phyloP scores from a whole-genome alignment of 345 rosid genomes.

The Populus simonii region DNA sequence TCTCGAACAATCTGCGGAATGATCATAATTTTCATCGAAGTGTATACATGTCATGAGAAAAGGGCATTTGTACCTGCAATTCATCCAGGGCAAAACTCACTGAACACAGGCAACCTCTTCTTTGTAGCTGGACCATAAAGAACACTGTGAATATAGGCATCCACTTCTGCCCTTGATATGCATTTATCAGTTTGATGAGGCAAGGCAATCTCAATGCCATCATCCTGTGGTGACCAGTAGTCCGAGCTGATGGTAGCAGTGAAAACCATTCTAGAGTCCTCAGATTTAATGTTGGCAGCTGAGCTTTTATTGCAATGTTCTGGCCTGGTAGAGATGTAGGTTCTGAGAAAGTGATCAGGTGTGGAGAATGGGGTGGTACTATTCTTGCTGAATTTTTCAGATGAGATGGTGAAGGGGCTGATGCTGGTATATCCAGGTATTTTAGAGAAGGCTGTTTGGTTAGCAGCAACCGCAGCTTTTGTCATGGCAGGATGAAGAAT shows the following conservation, averaged over 20 bases:
- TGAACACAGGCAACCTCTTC: slow-evolving; percentile 43
- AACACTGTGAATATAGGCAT: slow-evolving; percentile 27
- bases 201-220: slow-evolving; percentile 51
- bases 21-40: neutral
- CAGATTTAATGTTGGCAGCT: neutral
- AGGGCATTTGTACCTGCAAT: neutral
- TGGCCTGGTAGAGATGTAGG: neutral
- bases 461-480: slow-evolving; percentile 17
- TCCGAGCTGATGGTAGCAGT: neutral
- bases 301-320: neutral
- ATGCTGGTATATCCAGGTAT: slow-evolving; percentile 1
- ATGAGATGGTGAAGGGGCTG: slow-evolving; percentile 3
- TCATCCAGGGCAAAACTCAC: slow-evolving; percentile 28
- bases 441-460: slow-evolving; percentile 8
- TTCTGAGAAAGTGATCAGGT: slow-evolving; percentile 2
- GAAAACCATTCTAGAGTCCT: neutral
- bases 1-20: neutral
- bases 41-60: neutral
- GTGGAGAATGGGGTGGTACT: neutral
- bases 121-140: slow-evolving; percentile 27
- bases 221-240: slow-evolving; percentile 66
- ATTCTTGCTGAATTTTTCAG: slow-evolving; percentile 12
- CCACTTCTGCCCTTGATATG: slow-evolving; percentile 29
- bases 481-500: slow-evolving; percentile 12
- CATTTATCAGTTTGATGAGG: slow-evolving; percentile 21